Percentiles rank a stretch among this genome's conserved stretches.
These are phyloP conservation scores for Scedosporium aurantiacum DNA, from an alignment of 2,329 filamentous ascomycete genomes.

Conservation along the genomic window DNA sequence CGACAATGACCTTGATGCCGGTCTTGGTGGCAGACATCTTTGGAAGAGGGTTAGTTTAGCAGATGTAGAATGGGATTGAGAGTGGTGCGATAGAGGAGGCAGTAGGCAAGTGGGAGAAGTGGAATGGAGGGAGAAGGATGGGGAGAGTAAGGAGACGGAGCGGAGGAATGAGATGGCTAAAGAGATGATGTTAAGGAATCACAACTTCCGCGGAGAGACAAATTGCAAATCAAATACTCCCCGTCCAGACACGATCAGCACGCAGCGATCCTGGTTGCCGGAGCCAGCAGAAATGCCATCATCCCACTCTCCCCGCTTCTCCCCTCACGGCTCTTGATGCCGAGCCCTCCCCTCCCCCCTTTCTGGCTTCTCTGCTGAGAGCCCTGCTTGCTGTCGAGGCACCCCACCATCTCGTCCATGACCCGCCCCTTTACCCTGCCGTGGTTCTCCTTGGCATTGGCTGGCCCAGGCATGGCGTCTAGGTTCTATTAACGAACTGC, in stretches of 20 bases:
- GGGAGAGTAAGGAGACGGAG: background rate
- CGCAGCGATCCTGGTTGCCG: background rate
- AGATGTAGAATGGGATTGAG: background rate
- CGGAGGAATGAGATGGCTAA: background rate
- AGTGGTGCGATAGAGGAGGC: background rate
- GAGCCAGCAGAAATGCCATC: background rate
- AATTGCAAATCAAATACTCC: background rate
- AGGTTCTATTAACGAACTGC: background rate
- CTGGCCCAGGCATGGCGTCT: too few relatives aligned
- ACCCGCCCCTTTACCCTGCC: too few relatives aligned
- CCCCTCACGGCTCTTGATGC: conserved; percentile 2
- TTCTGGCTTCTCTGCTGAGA: background rate
- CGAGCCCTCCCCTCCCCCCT: background rate
- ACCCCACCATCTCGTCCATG: too few relatives aligned
- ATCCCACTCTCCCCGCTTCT: background rate
- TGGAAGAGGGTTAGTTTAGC: background rate
- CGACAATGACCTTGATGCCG: conserved; percentile 4
- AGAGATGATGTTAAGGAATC: background rate
- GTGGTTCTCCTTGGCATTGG: too few relatives aligned
- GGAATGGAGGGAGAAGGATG: background rate
- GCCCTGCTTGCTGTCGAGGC: too few relatives aligned
- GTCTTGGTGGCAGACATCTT: background rate
- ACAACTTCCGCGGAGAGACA: background rate
- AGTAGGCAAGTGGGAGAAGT: background rate
- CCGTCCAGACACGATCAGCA: background rate